A percentile compares a stretch with the other conserved stretches of the same genome.
Evolutionary conservation across 441 rosid species (phyloP).

Genomic region (Eruca vesicaria): DNA sequence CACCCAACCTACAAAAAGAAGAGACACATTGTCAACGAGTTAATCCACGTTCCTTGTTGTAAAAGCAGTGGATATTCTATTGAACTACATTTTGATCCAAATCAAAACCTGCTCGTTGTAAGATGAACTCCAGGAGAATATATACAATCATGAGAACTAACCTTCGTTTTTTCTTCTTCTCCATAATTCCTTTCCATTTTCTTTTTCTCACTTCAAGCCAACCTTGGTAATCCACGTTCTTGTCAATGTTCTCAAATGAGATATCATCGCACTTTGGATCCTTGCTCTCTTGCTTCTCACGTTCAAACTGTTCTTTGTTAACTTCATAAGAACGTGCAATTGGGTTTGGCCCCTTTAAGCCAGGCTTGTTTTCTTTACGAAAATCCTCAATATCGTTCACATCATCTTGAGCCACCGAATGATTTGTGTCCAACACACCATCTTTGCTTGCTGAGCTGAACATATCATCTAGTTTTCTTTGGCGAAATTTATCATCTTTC

Average conservation of each 20-base stretch:
- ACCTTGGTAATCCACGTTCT: slow-evolving; percentile 81
- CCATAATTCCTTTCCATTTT: slow-evolving; percentile 77
- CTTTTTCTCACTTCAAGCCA: slow-evolving; percentile 97
- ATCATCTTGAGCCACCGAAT: slow-evolving; percentile 36
- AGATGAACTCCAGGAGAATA: slow-evolving; percentile 1
- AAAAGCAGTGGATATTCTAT: slow-evolving; percentile 16
- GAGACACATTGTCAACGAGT: slow-evolving; percentile 20
- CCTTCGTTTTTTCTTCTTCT: slow-evolving; percentile 83
- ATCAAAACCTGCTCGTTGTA: slow-evolving; percentile 9
- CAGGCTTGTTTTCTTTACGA: slow-evolving; percentile 44
- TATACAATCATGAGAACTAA: slow-evolving; percentile 21
- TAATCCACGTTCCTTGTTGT: neutral
- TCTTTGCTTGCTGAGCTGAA: slow-evolving; percentile 48
- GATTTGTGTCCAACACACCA: slow-evolving; percentile 33
- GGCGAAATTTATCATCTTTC: slow-evolving; percentile 91
- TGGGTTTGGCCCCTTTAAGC: slow-evolving; percentile 62
- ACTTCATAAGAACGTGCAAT: slow-evolving; percentile 63
- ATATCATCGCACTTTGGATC: slow-evolving; percentile 31
- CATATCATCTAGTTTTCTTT: slow-evolving; percentile 79
- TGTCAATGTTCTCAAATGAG: slow-evolving; percentile 59
- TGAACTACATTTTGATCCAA: slow-evolving; percentile 7
- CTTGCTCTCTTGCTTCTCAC: slow-evolving; percentile 36
- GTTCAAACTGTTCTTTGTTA: slow-evolving; percentile 37
- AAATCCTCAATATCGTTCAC: slow-evolving; percentile 89
- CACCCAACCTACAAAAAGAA: slow-evolving; percentile 59